These are phyloP conservation scores for Codiaeum variegatum DNA, from an alignment of 441 rosid genomes.

Conservation along the genomic window DNA sequence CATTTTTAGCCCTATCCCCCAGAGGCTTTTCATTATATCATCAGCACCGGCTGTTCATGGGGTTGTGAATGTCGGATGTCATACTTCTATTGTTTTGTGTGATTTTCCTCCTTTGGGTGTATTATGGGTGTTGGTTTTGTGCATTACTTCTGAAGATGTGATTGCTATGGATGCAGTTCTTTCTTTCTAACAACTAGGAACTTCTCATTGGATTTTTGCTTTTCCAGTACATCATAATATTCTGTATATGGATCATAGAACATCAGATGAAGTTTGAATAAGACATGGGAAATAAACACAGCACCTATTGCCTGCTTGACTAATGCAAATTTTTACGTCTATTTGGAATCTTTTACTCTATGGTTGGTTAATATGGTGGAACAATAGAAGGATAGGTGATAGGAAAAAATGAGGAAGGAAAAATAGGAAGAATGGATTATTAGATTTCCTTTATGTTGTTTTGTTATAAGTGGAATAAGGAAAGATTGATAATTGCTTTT, in stretches of 20 bases:
- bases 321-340: not conserved
- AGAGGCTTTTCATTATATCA: not conserved
- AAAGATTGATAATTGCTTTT: no score
- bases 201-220: not conserved
- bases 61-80: not conserved
- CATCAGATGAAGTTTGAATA: conserved; percentile 4
- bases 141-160: not conserved
- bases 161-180: conserved; percentile 4
- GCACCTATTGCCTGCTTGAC: not conserved
- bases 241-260: not conserved
- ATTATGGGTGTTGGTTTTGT: not conserved
- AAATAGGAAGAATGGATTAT: no score
- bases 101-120: not conserved
- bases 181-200: not conserved
- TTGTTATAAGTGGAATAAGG: no score
- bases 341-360: not conserved
- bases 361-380: no score
- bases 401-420: no score
- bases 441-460: no score
- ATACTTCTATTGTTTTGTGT: not conserved
- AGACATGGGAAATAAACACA: not conserved
- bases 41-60: not conserved
- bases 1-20: not conserved
- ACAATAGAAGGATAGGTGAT: no score
- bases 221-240: not conserved